Percentiles rank a stretch among this genome's conserved stretches.
Evolutionary conservation across 805 yeast genomes (phyloP).

Genomic region (Yarrowia sp.): DNA sequence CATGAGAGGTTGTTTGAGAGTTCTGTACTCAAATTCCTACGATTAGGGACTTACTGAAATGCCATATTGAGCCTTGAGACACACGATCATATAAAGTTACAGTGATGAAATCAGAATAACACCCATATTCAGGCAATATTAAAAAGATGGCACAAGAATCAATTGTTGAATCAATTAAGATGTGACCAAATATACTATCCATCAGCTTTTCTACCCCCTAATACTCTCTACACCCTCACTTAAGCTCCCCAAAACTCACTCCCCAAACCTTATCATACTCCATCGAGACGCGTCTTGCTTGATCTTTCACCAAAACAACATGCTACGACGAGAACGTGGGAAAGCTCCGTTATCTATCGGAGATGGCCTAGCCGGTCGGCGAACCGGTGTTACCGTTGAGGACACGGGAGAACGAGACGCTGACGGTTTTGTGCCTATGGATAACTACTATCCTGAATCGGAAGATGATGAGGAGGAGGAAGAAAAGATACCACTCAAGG

Average conservation of each 20-base stretch:
- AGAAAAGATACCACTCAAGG: neutral
- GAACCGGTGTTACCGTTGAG: slow-evolving; percentile 22
- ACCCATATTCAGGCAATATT: no score
- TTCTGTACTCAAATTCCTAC: no score
- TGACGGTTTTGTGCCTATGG: slow-evolving; percentile 3
- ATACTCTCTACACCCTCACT: no score
- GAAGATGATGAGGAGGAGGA: slow-evolving; percentile 3
- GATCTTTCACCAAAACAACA: neutral
- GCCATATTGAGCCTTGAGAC: no score
- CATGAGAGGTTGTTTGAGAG: no score
- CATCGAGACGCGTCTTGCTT: slow-evolving; percentile 15
- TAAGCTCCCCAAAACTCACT: neutral
- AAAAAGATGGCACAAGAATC: no score
- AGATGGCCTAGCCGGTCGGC: slow-evolving; percentile 22
- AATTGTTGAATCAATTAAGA: no score
- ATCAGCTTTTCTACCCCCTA: no score
- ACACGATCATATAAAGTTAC: no score
- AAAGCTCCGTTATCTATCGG: neutral
- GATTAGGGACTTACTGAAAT: no score
- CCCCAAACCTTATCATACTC: neutral
- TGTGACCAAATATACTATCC: no score
- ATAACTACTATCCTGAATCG: neutral
- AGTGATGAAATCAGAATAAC: no score
- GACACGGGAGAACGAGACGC: slow-evolving; percentile 31
- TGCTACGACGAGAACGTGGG: slow-evolving; percentile 30